Evolutionary conservation across 208 protist species (phyloP), one percentile per base, ranked within the genome.

Genomic region (Herpetomonas tarakana): DNA sequence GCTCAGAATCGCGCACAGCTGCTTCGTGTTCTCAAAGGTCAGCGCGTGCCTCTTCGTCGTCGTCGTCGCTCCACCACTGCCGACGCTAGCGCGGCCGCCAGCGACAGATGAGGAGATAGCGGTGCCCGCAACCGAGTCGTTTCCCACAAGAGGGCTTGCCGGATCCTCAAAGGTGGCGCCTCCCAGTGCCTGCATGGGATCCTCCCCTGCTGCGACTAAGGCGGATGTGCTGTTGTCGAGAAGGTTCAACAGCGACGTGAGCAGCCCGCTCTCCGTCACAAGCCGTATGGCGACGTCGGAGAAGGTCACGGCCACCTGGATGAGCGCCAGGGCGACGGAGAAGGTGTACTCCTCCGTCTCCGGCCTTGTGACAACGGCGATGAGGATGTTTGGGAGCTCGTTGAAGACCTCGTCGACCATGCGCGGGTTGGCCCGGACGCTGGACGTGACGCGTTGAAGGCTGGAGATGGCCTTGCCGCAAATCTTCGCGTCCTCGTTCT

Each of bases 401-500:
- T 78, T 75, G 59, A 86, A 92, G 12, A 80, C 73, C 24, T 58
- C 28, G 52, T 75, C 69, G 0, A 96, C 83, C 25, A 75, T 58
- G 0, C 52, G 59, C 16, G 68, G 52, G 38, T 86, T 68, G 12
- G 31, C 31, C 30, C 65, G 71, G 18, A 92, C 76, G n/a, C 75
- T 74, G 12, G 61, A 41, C 22, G 91, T 64, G 35, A 95, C 74
- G 28, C 68, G 65, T 6, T 74, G 72, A 28, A 97, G 65, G 12
- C 73, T 63, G 3, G 68, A 30, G 47, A 90, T 76, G 1, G 78
- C 85, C 51, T 78, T 81, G 52, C 88, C 78, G 16, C 81, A 64
- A 27, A 97, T 83, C 27, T 83, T 80, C 9, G 54, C 28, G 66
- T 98, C 93, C 1, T 74, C 55, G 54, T 88, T 72, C 7, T 54